These are phyloP conservation scores for Arctium lappa DNA, from an alignment of 129 eudicot genomes.

Conservation along the genomic window DNA sequence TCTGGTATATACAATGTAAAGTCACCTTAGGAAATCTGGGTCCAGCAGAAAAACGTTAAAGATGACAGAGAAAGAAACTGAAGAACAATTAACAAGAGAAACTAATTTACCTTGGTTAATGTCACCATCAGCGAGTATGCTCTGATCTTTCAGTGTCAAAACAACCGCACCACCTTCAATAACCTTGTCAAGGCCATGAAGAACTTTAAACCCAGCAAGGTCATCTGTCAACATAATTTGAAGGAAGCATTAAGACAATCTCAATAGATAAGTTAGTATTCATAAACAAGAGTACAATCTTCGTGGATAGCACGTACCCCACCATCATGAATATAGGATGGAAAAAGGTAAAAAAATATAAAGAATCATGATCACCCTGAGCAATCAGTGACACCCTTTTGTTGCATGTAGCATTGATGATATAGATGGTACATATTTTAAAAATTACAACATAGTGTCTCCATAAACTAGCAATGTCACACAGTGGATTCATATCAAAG, in stretches of 20 bases:
- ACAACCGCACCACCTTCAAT: constrained; percentile 99
- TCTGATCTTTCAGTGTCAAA: constrained; percentile 96
- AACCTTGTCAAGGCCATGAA: constrained; percentile 95
- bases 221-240: constrained; percentile 41
- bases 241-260: not conserved
- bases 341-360: not conserved
- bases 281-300: not conserved
- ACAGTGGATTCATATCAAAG: no score
- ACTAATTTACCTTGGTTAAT: constrained; percentile 64
- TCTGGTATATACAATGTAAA: constrained; percentile 66
- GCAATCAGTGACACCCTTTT: not conserved
- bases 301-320: not conserved
- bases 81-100: not conserved
- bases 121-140: constrained; percentile 90
- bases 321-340: not conserved
- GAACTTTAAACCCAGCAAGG: constrained; percentile 87
- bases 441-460: not conserved
- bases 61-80: constrained; percentile 15
- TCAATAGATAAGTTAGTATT: not conserved
- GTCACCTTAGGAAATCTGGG: constrained; percentile 61
- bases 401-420: not conserved
- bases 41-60: constrained; percentile 48
- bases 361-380: not conserved
- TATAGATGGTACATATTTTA: not conserved
- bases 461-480: no score